These are phyloP conservation scores for Microthyrium microscopicum DNA, from an alignment of 2,329 filamentous ascomycete species.

Conservation along the genomic window DNA sequence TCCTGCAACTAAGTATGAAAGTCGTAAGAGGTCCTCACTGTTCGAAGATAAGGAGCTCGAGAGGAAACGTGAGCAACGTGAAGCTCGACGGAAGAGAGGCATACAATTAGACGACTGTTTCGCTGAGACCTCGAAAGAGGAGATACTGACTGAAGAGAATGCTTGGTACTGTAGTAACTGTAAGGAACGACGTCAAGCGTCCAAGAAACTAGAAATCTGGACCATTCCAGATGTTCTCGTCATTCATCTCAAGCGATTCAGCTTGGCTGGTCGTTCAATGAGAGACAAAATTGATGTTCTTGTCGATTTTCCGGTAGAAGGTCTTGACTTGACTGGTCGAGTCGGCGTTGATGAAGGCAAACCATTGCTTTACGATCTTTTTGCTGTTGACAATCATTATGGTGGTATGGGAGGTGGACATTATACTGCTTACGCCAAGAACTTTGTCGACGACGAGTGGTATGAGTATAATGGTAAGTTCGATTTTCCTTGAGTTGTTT, in stretches of 20 bases:
- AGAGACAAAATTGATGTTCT: slow-evolving; percentile 82
- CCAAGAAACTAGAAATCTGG: slow-evolving; percentile 96
- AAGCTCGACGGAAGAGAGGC: slow-evolving; percentile 52
- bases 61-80: slow-evolving; percentile 44
- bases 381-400: slow-evolving; percentile 91
- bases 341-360: slow-evolving; percentile 72
- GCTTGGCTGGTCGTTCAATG: slow-evolving; percentile 54
- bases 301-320: slow-evolving; percentile 82
- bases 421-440: slow-evolving; percentile 89
- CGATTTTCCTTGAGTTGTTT: no score
- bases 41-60: slow-evolving; percentile 41
- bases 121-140: slow-evolving; percentile 84
- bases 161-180: slow-evolving; percentile 96
- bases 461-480: slow-evolving; percentile 91
- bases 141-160: slow-evolving; percentile 86
- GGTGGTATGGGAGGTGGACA: slow-evolving; percentile 87
- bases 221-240: slow-evolving; percentile 90
- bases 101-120: slow-evolving; percentile 81
- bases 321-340: slow-evolving; percentile 63
- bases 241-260: slow-evolving; percentile 91
- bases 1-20: slow-evolving; percentile 25
- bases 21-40: slow-evolving; percentile 40
- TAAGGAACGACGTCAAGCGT: slow-evolving; percentile 81
- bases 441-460: slow-evolving; percentile 79
- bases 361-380: slow-evolving; percentile 74